Base-by-base conservation (phyloP, 768 basidiomycete genomes). In the Leccinum obscurum region DNA sequence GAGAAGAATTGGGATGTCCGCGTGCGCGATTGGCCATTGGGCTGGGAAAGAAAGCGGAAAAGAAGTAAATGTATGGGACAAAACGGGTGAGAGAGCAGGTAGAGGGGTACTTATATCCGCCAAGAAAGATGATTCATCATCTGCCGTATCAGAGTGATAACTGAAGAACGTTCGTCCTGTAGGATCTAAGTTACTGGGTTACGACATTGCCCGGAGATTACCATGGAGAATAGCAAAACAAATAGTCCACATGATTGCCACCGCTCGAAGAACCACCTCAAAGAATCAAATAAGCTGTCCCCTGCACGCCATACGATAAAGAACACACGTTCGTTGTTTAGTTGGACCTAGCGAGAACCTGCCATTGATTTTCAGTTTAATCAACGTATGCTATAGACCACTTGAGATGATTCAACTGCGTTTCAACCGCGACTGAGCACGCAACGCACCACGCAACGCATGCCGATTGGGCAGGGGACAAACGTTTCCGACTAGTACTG, bases 141-240 rank as follows among this genome's bases (percentile, higher is more conserved):
- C 30, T 52, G 32, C 17, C 52, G 9, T 17, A 32, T 34, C 52
- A 34, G 32, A 32, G 20, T 52, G 32, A 52, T 17, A 8, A 11
- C 28, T 34, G 39, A 65, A 26, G 58, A 67, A 66, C 66, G 66
- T 64, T 64, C 20, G 58, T 46, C 13, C n/a, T 26, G 13, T 20
- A 26, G 11, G 14, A 14, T 17, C 50, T 20, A 26, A 35, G 8
- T 35, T 35, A 52, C 4, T 20, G n/a, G 55, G 46, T 39, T 49
- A 58, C 20, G 51, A 26, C 48, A 28, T 41, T 57, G 22, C 26
- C 41, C 63, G 55, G 41, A 34, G 53, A 65, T 61, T 24, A 35
- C 17, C 50, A 65, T 57, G 64, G 56, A 15, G 48, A 65, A 35
- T 3, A 26, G 3, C 9, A 34, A 10, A 35, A 30, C 26, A 55